Base-by-base conservation (phyloP, 108 stramenopile genomes). In the Nitzschia sp. region DNA sequence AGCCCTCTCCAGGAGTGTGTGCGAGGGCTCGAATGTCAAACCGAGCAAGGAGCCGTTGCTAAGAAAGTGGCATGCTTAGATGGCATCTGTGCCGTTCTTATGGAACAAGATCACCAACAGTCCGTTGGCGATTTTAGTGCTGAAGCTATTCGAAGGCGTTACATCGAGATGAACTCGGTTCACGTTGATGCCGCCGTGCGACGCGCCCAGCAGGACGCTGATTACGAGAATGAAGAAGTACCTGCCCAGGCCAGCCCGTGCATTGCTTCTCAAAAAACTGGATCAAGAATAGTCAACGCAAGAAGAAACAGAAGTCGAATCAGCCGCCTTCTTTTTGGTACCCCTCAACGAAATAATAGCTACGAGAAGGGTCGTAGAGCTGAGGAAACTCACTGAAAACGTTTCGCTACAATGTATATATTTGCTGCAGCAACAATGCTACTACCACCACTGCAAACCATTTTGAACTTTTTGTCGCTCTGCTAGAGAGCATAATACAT, bases 1-100 rank as follows among this genome's bases (percentile, higher is more conserved):
- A 1, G 19, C 36, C 15, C 4, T 1, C 0, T 62, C 19, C 61
- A 31, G 46, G 24, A 45, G 23, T 38, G 33, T 42, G 46, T 42
- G 1, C 35, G 61, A 21, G 61, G 61, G 6, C 61, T 62, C 0
- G 61, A 62, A 34, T 21, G 18, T 46, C 61, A 62, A 25, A 62
- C 61, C 36, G 24, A 62, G 61, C 24, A 62, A 9, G 61, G 61
- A 23, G 32, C 31, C 8, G 61, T 34, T 23, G 33, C 35, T 5
- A 62, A 62, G 33, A 42, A 42, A 34, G 26, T 38, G 25, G 61
- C 61, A 24, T n/a, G n/a, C 24, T n/a, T 34, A 17, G 61, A 46
- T 9, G 24, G 61, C 25, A 17, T 62, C 19, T 19, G 21, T 46
- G 61, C 42, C 0, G 61, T 62, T n/a, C 24, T 62, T 3, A 42